Percentiles rank a stretch among this genome's conserved stretches.
phyloP scores from a whole-genome alignment of 768 basidiomycete genomes.

The Macrocybe gigantea region DNA sequence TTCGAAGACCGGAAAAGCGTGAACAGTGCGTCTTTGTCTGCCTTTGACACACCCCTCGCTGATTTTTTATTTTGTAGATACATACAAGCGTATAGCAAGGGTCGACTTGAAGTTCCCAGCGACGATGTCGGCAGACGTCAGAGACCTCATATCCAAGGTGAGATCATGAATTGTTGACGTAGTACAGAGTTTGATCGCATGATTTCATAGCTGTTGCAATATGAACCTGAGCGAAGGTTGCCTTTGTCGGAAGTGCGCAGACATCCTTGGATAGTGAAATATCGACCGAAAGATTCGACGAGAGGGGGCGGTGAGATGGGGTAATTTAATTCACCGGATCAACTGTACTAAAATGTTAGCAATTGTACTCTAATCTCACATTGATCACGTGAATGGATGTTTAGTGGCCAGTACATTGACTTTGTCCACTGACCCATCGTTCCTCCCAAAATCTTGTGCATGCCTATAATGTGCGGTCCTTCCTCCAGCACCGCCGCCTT shows the following conservation, averaged over 20 bases:
- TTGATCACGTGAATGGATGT: background rate
- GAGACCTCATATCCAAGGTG: slow-evolving; percentile 58
- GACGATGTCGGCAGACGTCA: slow-evolving; percentile 55
- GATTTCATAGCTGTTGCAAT: slow-evolving; percentile 64
- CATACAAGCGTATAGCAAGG: slow-evolving; percentile 81
- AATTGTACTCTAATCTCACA: background rate
- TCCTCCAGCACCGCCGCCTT: slow-evolving; percentile 48
- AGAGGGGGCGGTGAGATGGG: slow-evolving; percentile 14
- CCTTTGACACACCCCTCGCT: background rate
- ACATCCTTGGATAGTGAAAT: slow-evolving; percentile 84
- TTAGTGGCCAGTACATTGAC: slow-evolving; percentile 5
- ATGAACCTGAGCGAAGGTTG: slow-evolving; percentile 73
- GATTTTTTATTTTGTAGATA: slow-evolving; percentile 42
- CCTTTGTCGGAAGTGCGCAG: slow-evolving; percentile 66
- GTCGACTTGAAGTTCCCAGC: slow-evolving; percentile 74
- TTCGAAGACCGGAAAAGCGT: slow-evolving; percentile 84
- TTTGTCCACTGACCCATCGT: background rate
- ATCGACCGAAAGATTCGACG: slow-evolving; percentile 46
- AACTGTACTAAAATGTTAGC: background rate
- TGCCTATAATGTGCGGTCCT: slow-evolving; percentile 39
- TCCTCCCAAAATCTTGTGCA: slow-evolving; percentile 29
- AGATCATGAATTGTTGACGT: slow-evolving; percentile 14
- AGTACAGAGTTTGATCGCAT: slow-evolving; percentile 1
- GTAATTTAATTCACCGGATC: no score
- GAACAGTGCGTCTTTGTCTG: slow-evolving; percentile 44